Base-by-base conservation (phyloP, 345 rosid genomes). In the Populus nigra region DNA sequence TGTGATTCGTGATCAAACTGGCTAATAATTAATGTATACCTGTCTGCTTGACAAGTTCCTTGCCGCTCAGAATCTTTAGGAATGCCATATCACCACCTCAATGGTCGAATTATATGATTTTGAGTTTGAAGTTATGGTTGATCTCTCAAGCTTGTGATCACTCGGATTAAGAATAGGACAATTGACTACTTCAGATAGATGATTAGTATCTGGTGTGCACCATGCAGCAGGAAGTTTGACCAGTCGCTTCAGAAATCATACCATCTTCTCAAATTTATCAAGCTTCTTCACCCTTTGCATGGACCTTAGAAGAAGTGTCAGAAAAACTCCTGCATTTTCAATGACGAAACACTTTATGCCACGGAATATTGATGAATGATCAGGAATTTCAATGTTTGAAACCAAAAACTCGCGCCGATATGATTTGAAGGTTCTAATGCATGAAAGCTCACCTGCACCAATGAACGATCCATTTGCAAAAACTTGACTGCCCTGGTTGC, bases 231-330 rank as follows among this genome's bases (percentile, higher is more conserved):
- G 8, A 12, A 43, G 33, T n/a, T 31, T 12, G 23, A 55, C 5
- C 33, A 22, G 16, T 12, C 25, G 22, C 23, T 6, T 9, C 8
- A 47, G 65, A 27, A 55, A 79, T 90, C 87, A 95, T 73, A 95
- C 86, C 99, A 91, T 95, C 87, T 92, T 95, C 93, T 95, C 98
- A 68, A 93, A 91, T 80, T 95, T 91, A 16, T 93, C 96, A 6
- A 93, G 96, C 76, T 7, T 89, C 82, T 88, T 90, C 86, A 92
- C 93, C 84, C 90, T 84, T 68, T 87, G 91, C 96, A 96, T 96
- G 6, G 97, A 91, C 83, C 92, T 81, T 62, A 91, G 29, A 18
- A 93, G 50, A 85, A 92, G 75, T 18, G 77, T 23, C 80, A 93
- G 78, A 83, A 91, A 93, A 45, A 90, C 85, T 55, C 96, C 98